phyloP scores from a whole-genome alignment of 371 early-diverging fungal species.

The Mucor velutinosus region DNA sequence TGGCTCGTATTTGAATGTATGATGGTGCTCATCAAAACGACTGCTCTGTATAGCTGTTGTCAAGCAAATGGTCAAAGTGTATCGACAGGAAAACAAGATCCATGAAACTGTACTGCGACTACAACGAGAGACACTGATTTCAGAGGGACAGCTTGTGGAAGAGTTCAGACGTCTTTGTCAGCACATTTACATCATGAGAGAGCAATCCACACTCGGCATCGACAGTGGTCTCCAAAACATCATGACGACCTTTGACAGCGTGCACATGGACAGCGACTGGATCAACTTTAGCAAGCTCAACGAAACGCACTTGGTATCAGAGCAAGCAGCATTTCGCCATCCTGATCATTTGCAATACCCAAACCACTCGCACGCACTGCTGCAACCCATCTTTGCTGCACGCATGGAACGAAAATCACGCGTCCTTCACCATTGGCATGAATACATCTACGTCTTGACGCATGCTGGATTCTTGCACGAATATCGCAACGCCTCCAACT shows the following conservation, averaged over 20 bases:
- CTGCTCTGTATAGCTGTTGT: slow-evolving; percentile 29
- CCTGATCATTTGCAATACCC: slow-evolving; percentile 41
- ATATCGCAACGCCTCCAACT: slow-evolving; percentile 25
- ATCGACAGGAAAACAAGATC: slow-evolving; percentile 46
- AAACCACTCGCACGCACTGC: slow-evolving; percentile 37
- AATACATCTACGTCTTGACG: slow-evolving; percentile 47
- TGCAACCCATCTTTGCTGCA: slow-evolving; percentile 46
- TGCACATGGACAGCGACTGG: slow-evolving; percentile 36
- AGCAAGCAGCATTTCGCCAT: slow-evolving; percentile 37
- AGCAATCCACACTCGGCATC: slow-evolving; percentile 24
- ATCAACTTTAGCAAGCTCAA: slow-evolving; percentile 28
- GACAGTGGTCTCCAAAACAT: slow-evolving; percentile 27
- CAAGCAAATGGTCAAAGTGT: slow-evolving; percentile 44
- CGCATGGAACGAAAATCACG: slow-evolving; percentile 45
- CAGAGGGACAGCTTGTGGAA: slow-evolving; percentile 39
- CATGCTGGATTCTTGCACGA: slow-evolving; percentile 53
- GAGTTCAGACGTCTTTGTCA: slow-evolving; percentile 34
- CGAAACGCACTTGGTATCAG: slow-evolving; percentile 34
- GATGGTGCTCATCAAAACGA: neutral
- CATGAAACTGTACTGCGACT: slow-evolving; percentile 49
- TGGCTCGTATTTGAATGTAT: neutral
- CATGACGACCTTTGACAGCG: slow-evolving; percentile 18
- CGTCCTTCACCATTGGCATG: slow-evolving; percentile 38
- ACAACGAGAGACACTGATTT: slow-evolving; percentile 35
- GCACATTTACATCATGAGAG: slow-evolving; percentile 28